phyloP scores from a whole-genome alignment of 805 yeast species.

The Nakazawaea ernobii region DNA sequence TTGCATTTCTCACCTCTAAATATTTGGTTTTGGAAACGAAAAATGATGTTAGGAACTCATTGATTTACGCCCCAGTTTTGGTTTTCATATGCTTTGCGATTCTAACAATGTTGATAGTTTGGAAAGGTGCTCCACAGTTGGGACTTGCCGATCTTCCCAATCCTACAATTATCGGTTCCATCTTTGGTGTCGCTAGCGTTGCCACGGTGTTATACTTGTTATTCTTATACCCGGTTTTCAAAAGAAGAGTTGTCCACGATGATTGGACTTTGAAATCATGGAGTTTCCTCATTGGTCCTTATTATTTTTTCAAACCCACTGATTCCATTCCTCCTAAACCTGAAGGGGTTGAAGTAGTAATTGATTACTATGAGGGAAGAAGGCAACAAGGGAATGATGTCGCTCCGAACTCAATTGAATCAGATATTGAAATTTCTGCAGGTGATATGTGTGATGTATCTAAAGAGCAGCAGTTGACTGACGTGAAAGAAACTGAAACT shows the following conservation, averaged over 20 bases:
- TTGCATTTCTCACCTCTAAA: conserved; percentile 55
- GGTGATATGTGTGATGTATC: conserved; percentile 6
- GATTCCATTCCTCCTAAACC: conserved; percentile 66
- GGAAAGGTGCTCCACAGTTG: conserved; percentile 76
- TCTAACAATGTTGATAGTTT: conserved; percentile 70
- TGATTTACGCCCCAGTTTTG: conserved; percentile 52
- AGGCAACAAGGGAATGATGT: conserved; percentile 25
- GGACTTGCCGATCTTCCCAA: conserved; percentile 46
- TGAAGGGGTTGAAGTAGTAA: conserved; percentile 45
- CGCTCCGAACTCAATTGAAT: conserved; percentile 8
- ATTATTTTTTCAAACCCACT: conserved; percentile 43
- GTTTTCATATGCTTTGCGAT: conserved; percentile 56
- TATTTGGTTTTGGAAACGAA: conserved; percentile 56
- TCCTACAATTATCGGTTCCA: conserved; percentile 50
- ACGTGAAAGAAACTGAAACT: conserved; percentile 16
- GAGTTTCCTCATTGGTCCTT: conserved; percentile 54
- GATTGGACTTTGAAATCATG: conserved; percentile 65
- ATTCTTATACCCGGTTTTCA: conserved; percentile 56
- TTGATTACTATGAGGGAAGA: conserved; percentile 65
- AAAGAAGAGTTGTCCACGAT: conserved; percentile 50
- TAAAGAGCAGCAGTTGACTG: conserved; percentile 14
- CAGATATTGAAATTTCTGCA: conserved; percentile 13
- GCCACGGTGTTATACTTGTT: conserved; percentile 45
- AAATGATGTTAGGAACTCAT: conserved; percentile 47
- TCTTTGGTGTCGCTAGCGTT: conserved; percentile 60